Conservation (phyloP, 2,329 filamentous ascomycete genomes). For the Pseudogymnoascus sp. region DNA sequence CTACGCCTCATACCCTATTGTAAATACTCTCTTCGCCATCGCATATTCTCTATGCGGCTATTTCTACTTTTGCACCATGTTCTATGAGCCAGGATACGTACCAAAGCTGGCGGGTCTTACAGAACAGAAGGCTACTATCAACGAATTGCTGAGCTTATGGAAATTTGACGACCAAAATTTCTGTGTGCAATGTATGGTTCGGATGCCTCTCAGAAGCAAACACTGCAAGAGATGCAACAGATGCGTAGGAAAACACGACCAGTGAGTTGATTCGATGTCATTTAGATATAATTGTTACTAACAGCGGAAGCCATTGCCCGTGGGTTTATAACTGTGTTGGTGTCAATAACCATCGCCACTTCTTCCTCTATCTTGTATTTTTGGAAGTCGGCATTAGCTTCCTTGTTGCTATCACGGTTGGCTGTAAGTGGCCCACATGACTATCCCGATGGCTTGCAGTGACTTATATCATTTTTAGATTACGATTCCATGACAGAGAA, state of each 20-base stretch:
- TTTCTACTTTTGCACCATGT: conserved; percentile 83
- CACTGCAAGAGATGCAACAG: conserved; percentile 87
- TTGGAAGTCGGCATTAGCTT: conserved; percentile 67
- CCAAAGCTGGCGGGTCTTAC: conserved; percentile 84
- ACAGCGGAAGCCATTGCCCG: conserved; percentile 67
- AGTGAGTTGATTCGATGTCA: conserved; percentile 51
- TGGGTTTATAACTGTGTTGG: conserved; percentile 98
- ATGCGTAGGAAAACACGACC: conserved; percentile 93
- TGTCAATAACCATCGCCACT: conserved; percentile 92
- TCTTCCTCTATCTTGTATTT: conserved; percentile 78
- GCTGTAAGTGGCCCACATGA: conserved; percentile 46
- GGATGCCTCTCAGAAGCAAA: conserved; percentile 86
- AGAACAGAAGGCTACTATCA: conserved; percentile 81
- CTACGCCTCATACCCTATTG: conserved; percentile 56
- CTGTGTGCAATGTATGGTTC: conserved; percentile 89
- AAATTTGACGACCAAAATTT: conserved; percentile 94
- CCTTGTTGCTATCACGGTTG: conserved; percentile 64
- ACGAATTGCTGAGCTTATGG: conserved; percentile 74
- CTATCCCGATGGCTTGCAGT: conserved; percentile 19
- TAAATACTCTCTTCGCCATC: conserved; percentile 66
- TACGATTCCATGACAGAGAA: conserved; percentile 50
- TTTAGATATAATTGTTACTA: conserved; percentile 16
- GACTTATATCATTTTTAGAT: conserved; percentile 37
- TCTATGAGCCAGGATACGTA: conserved; percentile 83
- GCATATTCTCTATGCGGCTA: conserved; percentile 63